Evolutionary conservation across 805 yeast species (phyloP).

Genomic region (Grigorovia transvaalensis): DNA sequence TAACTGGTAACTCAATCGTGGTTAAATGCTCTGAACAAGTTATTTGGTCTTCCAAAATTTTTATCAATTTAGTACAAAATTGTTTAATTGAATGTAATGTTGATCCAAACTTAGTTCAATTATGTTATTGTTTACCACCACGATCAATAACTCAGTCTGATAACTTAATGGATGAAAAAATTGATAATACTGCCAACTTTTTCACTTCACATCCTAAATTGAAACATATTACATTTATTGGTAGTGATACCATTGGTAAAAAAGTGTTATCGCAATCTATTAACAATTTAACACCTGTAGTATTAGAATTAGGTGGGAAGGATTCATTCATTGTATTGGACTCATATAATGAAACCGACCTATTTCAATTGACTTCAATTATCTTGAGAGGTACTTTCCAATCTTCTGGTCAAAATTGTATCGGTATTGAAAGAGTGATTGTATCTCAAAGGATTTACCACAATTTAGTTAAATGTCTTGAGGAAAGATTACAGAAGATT

Average conservation of each 20-base stretch:
- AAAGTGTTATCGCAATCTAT: slow-evolving; percentile 77
- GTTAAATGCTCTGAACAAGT: slow-evolving; percentile 95
- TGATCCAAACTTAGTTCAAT: slow-evolving; percentile 75
- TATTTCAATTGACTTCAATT: slow-evolving; percentile 56
- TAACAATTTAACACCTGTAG: slow-evolving; percentile 82
- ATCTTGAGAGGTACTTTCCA: slow-evolving; percentile 94
- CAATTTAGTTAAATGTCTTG: slow-evolving; percentile 44
- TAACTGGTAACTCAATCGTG: slow-evolving; percentile 85
- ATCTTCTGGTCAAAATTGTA: slow-evolving; percentile 96
- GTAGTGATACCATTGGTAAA: slow-evolving; percentile 91
- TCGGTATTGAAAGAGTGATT: slow-evolving; percentile 91
- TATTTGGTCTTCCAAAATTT: slow-evolving; percentile 85
- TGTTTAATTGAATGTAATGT: slow-evolving; percentile 66
- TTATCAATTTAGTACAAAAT: slow-evolving; percentile 56
- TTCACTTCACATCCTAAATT: slow-evolving; percentile 77
- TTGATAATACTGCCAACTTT: slow-evolving; percentile 50
- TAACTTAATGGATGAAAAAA: neutral
- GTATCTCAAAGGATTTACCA: slow-evolving; percentile 65
- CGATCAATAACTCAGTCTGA: slow-evolving; percentile 1
- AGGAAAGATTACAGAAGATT: slow-evolving; percentile 41
- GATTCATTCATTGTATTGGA: slow-evolving; percentile 85
- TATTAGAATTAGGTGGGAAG: slow-evolving; percentile 93
- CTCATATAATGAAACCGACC: slow-evolving; percentile 44
- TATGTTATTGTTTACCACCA: slow-evolving; percentile 81
- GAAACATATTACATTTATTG: slow-evolving; percentile 87